A percentile compares a stretch with the other conserved stretches of the same genome.
Evolutionary conservation across 208 protist genomes (phyloP).

Genomic region (Angomonas ambiguus): DNA sequence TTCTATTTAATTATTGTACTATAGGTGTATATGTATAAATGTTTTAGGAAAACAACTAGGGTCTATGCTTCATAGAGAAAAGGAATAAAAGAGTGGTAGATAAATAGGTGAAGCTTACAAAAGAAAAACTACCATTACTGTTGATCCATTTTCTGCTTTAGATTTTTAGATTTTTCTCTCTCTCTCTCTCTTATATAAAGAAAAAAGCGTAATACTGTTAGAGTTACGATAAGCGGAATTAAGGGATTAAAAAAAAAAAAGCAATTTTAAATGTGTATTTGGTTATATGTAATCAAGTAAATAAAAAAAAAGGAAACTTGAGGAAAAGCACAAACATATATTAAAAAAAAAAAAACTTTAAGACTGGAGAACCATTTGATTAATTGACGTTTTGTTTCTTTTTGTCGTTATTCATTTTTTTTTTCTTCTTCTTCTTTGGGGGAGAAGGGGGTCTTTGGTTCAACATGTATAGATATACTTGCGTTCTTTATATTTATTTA

Average conservation of each 20-base stretch:
- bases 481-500: too few relatives aligned
- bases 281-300: not conserved
- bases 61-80: too few relatives aligned
- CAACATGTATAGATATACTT: too few relatives aligned
- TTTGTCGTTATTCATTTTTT: too few relatives aligned
- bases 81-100: too few relatives aligned
- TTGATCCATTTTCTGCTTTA: too few relatives aligned
- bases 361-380: not conserved
- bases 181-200: not conserved
- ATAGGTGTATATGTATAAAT: not conserved
- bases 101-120: too few relatives aligned
- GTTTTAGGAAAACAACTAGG: too few relatives aligned
- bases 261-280: conserved; percentile 5
- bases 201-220: not conserved
- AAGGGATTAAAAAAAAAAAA: conserved; percentile 3
- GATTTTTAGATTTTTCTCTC: too few relatives aligned
- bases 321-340: not conserved
- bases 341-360: not conserved
- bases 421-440: too few relatives aligned
- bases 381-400: conserved; percentile 11
- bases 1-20: not conserved
- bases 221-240: not conserved
- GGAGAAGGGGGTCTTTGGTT: too few relatives aligned
- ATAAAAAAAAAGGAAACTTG: conserved; percentile 10
- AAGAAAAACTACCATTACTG: too few relatives aligned